These are phyloP conservation scores for Grosmannia serpens DNA, from an alignment of 2,329 filamentous ascomycete species.

Conservation along the genomic window DNA sequence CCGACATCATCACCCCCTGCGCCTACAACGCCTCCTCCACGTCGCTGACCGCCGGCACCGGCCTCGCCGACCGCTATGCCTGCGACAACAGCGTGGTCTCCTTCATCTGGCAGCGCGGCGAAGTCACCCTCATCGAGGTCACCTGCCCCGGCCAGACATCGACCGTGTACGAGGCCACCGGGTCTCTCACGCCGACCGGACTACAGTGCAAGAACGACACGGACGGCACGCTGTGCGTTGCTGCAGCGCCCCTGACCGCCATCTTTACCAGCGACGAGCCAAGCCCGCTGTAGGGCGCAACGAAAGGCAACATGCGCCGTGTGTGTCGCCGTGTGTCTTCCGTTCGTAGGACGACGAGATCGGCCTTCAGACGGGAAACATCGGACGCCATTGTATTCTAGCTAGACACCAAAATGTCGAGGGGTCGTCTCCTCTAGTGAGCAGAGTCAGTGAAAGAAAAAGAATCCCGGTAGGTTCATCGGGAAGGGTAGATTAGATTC, in stretches of 20 bases:
- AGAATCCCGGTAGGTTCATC: not conserved
- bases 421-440: too few relatives aligned
- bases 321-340: not conserved
- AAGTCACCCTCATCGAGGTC: conserved; percentile 32
- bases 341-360: not conserved
- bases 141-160: conserved; percentile 24
- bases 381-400: not conserved
- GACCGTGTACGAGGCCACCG: conserved; percentile 10
- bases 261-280: conserved; percentile 14
- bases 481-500: not conserved
- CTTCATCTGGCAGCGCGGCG: conserved; percentile 29
- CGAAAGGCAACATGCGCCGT: not conserved
- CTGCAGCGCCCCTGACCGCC: not conserved
- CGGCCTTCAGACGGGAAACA: not conserved
- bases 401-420: not conserved
- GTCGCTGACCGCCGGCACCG: conserved; percentile 18
- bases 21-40: conserved; percentile 30
- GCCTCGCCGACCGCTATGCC: conserved; percentile 25
- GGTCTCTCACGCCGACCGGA: conserved; percentile 2
- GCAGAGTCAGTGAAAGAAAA: not conserved
- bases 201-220: conserved; percentile 6
- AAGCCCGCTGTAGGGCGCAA: conserved; percentile 5
- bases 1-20: conserved; percentile 28
- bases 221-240: conserved; percentile 6
- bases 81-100: conserved; percentile 29